Conservation (phyloP, 2,329 filamentous ascomycete species). For the Elsinoe fawcettii region DNA sequence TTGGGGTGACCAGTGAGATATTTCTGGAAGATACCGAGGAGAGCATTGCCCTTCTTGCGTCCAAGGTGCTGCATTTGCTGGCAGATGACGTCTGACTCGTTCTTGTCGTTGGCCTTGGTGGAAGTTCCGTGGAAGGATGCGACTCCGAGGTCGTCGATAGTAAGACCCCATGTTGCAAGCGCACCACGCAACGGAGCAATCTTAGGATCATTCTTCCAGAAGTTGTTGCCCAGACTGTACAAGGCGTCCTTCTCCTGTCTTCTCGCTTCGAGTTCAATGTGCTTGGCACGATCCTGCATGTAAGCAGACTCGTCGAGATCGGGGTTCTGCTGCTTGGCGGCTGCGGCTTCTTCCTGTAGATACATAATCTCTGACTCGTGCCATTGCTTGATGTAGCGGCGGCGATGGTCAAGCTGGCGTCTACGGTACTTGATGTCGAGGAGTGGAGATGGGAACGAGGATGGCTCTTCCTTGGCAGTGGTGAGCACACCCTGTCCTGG, state of each 20-base stretch:
- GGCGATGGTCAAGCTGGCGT: conserved; percentile 87
- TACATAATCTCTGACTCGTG: conserved; percentile 91
- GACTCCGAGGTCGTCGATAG: conserved; percentile 88
- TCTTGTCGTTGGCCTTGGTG: conserved; percentile 98
- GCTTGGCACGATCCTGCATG: conserved; percentile 70
- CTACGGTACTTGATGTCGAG: conserved; percentile 97
- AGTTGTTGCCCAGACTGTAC: conserved; percentile 90
- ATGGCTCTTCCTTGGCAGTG: conserved; percentile 79
- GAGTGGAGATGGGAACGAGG: conserved; percentile 90
- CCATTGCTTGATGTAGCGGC: conserved; percentile 92
- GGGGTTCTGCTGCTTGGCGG: conserved; percentile 72
- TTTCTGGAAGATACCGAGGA: conserved; percentile 98
- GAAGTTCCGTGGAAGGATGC: conserved; percentile 99
- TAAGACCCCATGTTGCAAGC: conserved; percentile 94
- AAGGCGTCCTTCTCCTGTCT: conserved; percentile 91
- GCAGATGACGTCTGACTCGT: conserved; percentile 95
- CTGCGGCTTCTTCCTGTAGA: conserved; percentile 82
- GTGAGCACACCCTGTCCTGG: conserved; percentile 96
- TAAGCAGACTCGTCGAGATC: conserved; percentile 78
- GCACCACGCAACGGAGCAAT: conserved; percentile 95
- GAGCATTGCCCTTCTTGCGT: conserved; percentile 89
- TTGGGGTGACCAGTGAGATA: conserved; percentile 98
- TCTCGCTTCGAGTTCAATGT: conserved; percentile 80
- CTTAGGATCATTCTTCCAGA: conserved; percentile 92
- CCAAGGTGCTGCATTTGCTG: conserved; percentile 92